Percentiles rank a stretch among this genome's conserved stretches.
phyloP scores from a whole-genome alignment of 495 filamentous ascomycete genomes.

The Penicillium flavigenum region DNA sequence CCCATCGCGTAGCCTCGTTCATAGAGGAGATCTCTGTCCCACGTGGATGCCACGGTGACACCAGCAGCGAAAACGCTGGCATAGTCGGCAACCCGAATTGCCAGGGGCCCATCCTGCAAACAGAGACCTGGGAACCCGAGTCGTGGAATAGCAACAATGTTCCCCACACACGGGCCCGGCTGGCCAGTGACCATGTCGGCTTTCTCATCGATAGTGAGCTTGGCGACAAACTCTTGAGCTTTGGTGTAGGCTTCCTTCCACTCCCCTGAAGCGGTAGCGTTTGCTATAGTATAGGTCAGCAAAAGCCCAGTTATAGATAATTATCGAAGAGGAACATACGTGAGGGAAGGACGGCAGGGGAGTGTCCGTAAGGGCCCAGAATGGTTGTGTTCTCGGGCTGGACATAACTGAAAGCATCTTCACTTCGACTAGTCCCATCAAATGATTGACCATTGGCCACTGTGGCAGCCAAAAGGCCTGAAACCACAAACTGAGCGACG shows the following conservation, averaged over 20 bases:
- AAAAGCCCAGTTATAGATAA: background rate
- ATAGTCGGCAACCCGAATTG: conserved; percentile 48
- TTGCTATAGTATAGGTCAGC: conserved; percentile 12
- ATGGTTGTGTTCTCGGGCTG: conserved; percentile 30
- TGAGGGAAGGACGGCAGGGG: conserved; percentile 24
- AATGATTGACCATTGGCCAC: conserved; percentile 1
- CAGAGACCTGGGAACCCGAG: conserved; percentile 51
- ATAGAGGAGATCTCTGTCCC: conserved; percentile 63
- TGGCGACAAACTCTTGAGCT: conserved; percentile 66
- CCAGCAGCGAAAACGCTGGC: conserved; percentile 57
- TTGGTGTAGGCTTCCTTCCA: conserved; percentile 72
- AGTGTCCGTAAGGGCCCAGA: conserved; percentile 25
- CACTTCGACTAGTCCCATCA: conserved; percentile 1
- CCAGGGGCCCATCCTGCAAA: conserved; percentile 55
- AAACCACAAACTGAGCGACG: conserved; percentile 3
- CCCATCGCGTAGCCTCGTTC: conserved; percentile 64
- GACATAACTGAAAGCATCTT: conserved; percentile 25
- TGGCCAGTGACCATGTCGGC: conserved; percentile 78
- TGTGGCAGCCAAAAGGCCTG: conserved; percentile 7
- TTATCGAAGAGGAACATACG: conserved; percentile 15
- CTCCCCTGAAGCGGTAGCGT: conserved; percentile 47
- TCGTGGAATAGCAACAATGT: conserved; percentile 55
- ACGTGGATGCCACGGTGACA: conserved; percentile 65
- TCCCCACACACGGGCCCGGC: conserved; percentile 73
- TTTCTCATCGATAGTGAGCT: conserved; percentile 77